A percentile compares a stretch with the other conserved stretches of the same genome.
Evolutionary conservation across 208 protist genomes (phyloP).

Genomic region (Porcisia deanei): DNA sequence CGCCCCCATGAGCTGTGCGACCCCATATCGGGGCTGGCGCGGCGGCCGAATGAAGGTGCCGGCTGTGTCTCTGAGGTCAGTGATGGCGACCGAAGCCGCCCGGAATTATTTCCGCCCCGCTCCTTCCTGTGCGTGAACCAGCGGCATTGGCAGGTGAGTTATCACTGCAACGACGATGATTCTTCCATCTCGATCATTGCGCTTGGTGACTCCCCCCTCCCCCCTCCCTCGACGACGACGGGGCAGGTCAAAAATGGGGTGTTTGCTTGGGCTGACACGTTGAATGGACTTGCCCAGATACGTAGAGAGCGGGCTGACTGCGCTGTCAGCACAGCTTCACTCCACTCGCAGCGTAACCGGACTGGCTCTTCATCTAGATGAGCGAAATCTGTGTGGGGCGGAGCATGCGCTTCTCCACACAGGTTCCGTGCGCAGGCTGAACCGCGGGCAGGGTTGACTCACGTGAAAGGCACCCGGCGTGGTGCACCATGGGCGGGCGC

Average conservation of each 20-base stretch:
- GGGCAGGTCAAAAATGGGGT: neutral
- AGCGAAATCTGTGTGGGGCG: constrained; percentile 21
- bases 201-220: neutral
- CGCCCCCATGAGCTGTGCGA: constrained; percentile 18
- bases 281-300: constrained; percentile 1
- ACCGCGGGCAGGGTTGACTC: neutral
- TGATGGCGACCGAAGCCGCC: neutral
- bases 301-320: constrained; percentile 4
- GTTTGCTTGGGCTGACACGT: neutral
- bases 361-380: constrained; percentile 3
- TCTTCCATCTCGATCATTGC: neutral
- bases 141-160: neutral
- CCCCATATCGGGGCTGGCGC: constrained; percentile 13
- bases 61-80: constrained; percentile 10
- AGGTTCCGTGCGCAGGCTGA: constrained; percentile 16
- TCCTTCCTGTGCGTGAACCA: neutral
- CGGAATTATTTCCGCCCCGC: neutral
- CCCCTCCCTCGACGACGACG: neutral
- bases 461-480: neutral
- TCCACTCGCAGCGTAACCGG: constrained; percentile 8
- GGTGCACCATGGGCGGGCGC: neutral
- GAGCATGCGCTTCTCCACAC: constrained; percentile 24
- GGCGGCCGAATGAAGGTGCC: constrained; percentile 32
- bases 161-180: neutral
- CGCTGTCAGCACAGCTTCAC: neutral